A percentile compares a stretch with the other conserved stretches of the same genome.
These are phyloP conservation scores for Coprinellus micaceus DNA, from an alignment of 768 basidiomycete genomes.

Conservation along the genomic window DNA sequence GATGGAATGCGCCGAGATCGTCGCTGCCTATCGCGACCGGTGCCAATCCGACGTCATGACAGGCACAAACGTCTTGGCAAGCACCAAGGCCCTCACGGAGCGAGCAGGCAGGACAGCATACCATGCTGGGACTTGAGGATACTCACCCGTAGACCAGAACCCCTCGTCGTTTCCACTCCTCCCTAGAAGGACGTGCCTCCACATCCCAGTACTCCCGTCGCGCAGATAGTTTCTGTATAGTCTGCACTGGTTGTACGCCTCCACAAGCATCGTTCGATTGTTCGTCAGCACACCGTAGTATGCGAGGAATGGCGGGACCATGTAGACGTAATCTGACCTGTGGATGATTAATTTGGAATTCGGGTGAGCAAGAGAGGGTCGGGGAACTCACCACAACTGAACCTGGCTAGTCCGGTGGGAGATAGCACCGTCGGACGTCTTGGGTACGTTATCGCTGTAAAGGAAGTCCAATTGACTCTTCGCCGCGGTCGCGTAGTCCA, in stretches of 20 bases:
- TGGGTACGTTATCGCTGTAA: constrained; percentile 47
- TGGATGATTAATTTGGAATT: neutral
- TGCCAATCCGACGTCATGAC: neutral
- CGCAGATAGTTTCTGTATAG: constrained; percentile 67
- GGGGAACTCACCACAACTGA: constrained; percentile 59
- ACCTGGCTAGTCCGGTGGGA: constrained; percentile 69
- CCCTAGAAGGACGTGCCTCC: constrained; percentile 75
- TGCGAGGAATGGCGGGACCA: constrained; percentile 85
- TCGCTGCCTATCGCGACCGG: neutral
- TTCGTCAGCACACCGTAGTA: constrained; percentile 67
- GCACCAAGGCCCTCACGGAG: neutral
- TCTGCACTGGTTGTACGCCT: constrained; percentile 68
- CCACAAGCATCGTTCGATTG: constrained; percentile 55
- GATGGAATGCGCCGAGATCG: neutral
- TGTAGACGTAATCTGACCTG: constrained; percentile 80
- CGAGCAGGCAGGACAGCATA: neutral
- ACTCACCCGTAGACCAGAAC: constrained; percentile 76
- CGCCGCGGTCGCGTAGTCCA: constrained; percentile 60
- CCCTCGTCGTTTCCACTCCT: constrained; percentile 51
- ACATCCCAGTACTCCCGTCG: constrained; percentile 53
- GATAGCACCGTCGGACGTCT: constrained; percentile 72
- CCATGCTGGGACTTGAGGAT: neutral
- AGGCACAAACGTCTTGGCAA: neutral
- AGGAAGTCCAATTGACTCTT: constrained; percentile 63
- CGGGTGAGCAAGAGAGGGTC: neutral